Conservation (phyloP, 2,329 filamentous ascomycete genomes). For the Pezicula rhizophila region DNA sequence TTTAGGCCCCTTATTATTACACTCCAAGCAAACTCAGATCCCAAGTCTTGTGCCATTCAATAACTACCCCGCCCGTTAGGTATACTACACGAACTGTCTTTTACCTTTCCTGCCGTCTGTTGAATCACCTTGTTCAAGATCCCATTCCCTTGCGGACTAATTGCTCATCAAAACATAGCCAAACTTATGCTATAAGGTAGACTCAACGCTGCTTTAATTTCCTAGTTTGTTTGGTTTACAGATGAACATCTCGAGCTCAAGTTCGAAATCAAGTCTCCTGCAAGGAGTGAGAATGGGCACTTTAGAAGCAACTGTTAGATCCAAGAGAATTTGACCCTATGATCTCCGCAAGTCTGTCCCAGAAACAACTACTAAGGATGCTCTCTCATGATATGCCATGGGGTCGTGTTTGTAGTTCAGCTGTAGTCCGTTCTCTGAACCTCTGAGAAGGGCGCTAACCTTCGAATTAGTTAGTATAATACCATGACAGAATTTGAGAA, state of each 20-base stretch:
- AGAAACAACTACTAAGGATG: constrained; percentile 67
- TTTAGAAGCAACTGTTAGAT: constrained; percentile 40
- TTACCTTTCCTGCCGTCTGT: too few species aligned
- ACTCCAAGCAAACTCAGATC: too few species aligned
- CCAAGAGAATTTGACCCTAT: constrained; percentile 62
- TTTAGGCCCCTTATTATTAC: too few species aligned
- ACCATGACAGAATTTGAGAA: too few species aligned
- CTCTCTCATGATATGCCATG: constrained; percentile 71
- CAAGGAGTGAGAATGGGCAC: constrained; percentile 25
- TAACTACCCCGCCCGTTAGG: too few species aligned
- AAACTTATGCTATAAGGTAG: constrained; percentile 52
- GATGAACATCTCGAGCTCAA: constrained; percentile 7
- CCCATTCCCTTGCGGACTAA: constrained; percentile 50
- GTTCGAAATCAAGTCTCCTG: constrained; percentile 27
- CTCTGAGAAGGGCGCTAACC: not conserved
- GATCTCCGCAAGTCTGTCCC: constrained; percentile 65
- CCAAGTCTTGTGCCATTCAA: too few species aligned
- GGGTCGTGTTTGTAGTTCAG: constrained; percentile 50
- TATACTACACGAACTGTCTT: too few species aligned
- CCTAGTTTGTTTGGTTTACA: constrained; percentile 46
- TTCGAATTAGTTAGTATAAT: too few species aligned
- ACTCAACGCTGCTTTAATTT: constrained; percentile 49
- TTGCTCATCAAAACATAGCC: constrained; percentile 55
- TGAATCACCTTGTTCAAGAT: too few species aligned
- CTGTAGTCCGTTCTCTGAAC: not conserved